Percentiles rank a stretch among this genome's conserved stretches.
phyloP scores from a whole-genome alignment of 768 basidiomycete species.

The Panellus pusillus region DNA sequence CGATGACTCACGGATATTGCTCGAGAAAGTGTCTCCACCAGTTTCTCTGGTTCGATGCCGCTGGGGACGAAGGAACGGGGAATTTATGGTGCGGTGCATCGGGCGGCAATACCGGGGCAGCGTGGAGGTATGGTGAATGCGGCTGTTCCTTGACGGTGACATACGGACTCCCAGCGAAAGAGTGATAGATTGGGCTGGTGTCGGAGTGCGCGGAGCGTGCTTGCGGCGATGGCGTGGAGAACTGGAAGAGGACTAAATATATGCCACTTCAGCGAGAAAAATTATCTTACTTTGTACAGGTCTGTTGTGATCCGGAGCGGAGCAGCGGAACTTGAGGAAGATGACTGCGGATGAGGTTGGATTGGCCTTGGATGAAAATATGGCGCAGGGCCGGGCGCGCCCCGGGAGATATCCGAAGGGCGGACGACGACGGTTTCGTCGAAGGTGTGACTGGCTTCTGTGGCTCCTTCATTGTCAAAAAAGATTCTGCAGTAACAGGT shows the following conservation, averaged over 20 bases:
- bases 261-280: not conserved
- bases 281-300: slow-evolving; percentile 2
- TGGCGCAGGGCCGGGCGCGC: not conserved
- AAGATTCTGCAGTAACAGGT: not conserved
- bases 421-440: slow-evolving; percentile 8
- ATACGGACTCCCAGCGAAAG: slow-evolving; percentile 10
- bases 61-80: slow-evolving; percentile 34
- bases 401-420: not conserved
- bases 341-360: slow-evolving; percentile 6
- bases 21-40: slow-evolving; percentile 48
- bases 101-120: slow-evolving; percentile 1
- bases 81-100: slow-evolving; percentile 33
- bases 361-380: slow-evolving; percentile 6
- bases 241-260: not conserved
- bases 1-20: slow-evolving; percentile 31
- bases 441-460: not conserved
- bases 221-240: slow-evolving; percentile 1
- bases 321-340: slow-evolving; percentile 1
- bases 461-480: slow-evolving; percentile 1
- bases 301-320: slow-evolving; percentile 18
- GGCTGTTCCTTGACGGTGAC: slow-evolving; percentile 12
- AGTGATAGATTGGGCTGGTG: not conserved
- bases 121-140: slow-evolving; percentile 31
- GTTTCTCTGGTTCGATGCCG: slow-evolving; percentile 32
- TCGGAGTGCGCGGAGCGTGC: slow-evolving; percentile 1